Conservation (phyloP, 306 rosid species). For the Ceratonia siliqua region DNA sequence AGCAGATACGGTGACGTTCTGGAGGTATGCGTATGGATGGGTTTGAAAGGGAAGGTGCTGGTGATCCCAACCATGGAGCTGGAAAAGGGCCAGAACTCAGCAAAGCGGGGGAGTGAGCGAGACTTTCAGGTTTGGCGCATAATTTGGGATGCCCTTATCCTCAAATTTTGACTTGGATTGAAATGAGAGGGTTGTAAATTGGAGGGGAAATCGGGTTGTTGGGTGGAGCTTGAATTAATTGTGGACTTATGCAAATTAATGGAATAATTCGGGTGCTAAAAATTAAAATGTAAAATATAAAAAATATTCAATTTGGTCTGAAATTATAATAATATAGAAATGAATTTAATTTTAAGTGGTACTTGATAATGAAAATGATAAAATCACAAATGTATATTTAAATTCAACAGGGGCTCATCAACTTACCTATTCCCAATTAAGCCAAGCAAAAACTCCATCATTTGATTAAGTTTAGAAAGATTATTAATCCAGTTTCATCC, state of each 20-base stretch:
- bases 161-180: background rate
- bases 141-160: constrained; percentile 35
- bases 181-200: background rate
- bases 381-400: too few relatives aligned
- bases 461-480: too few relatives aligned
- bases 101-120: background rate
- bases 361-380: too few relatives aligned
- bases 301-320: too few relatives aligned
- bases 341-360: too few relatives aligned
- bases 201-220: background rate
- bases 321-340: too few relatives aligned
- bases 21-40: constrained; percentile 33
- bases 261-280: background rate
- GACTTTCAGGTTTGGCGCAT: constrained; percentile 22
- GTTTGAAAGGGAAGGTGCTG: constrained; percentile 54
- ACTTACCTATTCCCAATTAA: too few relatives aligned
- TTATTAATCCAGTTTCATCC: too few relatives aligned
- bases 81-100: background rate
- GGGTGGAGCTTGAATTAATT: background rate
- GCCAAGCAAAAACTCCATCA: too few relatives aligned
- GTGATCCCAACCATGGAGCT: constrained; percentile 75
- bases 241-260: too few relatives aligned
- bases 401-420: too few relatives aligned
- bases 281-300: too few relatives aligned
- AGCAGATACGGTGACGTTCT: constrained; percentile 33